Percentiles rank a stretch among this genome's conserved stretches.
Conservation (phyloP, 225 moss, liverwort and hornwort genomes). For the Polytrichum commune region DNA sequence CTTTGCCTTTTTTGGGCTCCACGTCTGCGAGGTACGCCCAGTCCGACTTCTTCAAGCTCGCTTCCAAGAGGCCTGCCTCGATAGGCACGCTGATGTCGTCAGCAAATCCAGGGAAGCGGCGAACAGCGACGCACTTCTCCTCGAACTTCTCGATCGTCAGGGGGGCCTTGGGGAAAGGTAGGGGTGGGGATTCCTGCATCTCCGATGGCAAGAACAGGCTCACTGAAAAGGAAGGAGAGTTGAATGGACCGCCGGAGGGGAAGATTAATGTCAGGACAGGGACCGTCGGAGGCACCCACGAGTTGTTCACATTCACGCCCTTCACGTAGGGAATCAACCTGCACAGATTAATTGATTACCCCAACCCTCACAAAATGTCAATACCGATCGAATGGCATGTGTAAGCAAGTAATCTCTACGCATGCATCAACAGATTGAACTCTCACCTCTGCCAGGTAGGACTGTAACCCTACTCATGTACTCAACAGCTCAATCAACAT, state of each 20-base stretch:
- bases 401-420: not conserved
- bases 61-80: conserved; percentile 42
- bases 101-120: conserved; percentile 54
- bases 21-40: conserved; percentile 25
- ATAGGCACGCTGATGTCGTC: conserved; percentile 33
- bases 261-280: conserved; percentile 51
- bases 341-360: conserved; percentile 4
- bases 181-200: conserved; percentile 34
- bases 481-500: not conserved
- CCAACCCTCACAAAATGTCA: not conserved
- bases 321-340: conserved; percentile 49
- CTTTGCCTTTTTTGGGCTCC: conserved; percentile 10
- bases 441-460: not conserved
- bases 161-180: conserved; percentile 34
- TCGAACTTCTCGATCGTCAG: conserved; percentile 35
- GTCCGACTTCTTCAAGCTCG: conserved; percentile 21
- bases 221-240: conserved; percentile 52
- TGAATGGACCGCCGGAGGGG: conserved; percentile 62
- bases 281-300: conserved; percentile 36
- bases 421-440: not conserved
- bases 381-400: not conserved
- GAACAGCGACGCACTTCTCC: conserved; percentile 40
- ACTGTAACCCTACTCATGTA: not conserved
- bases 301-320: conserved; percentile 49
- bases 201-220: conserved; percentile 38